Evolutionary conservation across 2,329 filamentous ascomycete species (phyloP).

Genomic region (Fusarium odoratissimum): DNA sequence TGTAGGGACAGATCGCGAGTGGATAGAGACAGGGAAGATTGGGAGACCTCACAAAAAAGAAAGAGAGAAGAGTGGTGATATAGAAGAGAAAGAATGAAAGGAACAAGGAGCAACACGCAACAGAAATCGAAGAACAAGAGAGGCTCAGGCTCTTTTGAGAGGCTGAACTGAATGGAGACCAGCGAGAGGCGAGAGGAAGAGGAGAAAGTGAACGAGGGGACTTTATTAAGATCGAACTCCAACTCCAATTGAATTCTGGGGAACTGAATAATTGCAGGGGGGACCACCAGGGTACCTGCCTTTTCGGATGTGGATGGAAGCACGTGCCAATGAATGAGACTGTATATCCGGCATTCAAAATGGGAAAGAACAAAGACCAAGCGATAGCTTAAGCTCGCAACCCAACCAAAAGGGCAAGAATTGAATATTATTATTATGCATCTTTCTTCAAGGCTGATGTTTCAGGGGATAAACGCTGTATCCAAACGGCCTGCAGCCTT

Average conservation of each 20-base stretch:
- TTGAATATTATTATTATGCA: constrained; percentile 3
- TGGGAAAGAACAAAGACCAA: constrained; percentile 21
- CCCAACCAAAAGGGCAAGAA: constrained; percentile 4
- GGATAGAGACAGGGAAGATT: constrained; percentile 8
- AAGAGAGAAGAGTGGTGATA: background rate
- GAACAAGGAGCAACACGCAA: background rate
- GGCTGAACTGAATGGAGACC: constrained; percentile 3
- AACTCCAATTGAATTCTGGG: constrained; percentile 33
- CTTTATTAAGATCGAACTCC: constrained; percentile 23
- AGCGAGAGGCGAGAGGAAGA: constrained; percentile 23
- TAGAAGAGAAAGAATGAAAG: constrained; percentile 6
- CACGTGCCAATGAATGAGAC: constrained; percentile 30
- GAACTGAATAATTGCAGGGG: constrained; percentile 37
- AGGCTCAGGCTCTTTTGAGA: constrained; percentile 6
- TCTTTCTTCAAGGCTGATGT: constrained; percentile 12
- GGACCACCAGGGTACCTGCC: constrained; percentile 34
- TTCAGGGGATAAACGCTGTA: constrained; percentile 30
- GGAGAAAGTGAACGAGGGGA: constrained; percentile 28
- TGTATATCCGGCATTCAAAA: constrained; percentile 15
- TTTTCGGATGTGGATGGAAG: constrained; percentile 28
- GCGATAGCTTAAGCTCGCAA: background rate
- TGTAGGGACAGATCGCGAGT: constrained; percentile 6
- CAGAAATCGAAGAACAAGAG: constrained; percentile 10
- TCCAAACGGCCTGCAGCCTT: constrained; percentile 30
- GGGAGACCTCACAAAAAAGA: constrained; percentile 1